Evolutionary conservation across 2,329 filamentous ascomycete species (phyloP).

Genomic region (Karstenula rhodostoma): DNA sequence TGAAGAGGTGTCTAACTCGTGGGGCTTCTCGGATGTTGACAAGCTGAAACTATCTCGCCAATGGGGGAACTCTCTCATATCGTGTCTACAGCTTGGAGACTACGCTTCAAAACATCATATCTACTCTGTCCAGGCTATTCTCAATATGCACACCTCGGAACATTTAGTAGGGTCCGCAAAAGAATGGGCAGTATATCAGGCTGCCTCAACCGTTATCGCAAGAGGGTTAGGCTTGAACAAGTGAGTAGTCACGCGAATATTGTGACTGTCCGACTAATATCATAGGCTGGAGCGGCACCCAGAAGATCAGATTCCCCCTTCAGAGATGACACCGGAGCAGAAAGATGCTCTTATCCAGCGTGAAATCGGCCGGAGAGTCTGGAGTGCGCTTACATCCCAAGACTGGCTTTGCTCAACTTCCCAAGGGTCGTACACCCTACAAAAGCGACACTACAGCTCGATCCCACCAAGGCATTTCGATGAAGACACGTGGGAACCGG

Average conservation of each 20-base stretch:
- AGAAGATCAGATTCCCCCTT: slow-evolving; percentile 30
- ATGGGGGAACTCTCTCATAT: slow-evolving; percentile 57
- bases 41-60: slow-evolving; percentile 52
- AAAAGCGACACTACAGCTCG: slow-evolving; percentile 47
- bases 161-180: slow-evolving; percentile 60
- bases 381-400: slow-evolving; percentile 51
- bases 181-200: slow-evolving; percentile 56
- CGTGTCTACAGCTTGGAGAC: slow-evolving; percentile 57
- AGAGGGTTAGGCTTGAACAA: slow-evolving; percentile 58
- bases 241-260: slow-evolving; percentile 14
- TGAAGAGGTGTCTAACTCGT: slow-evolving; percentile 42
- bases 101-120: slow-evolving; percentile 53
- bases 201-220: slow-evolving; percentile 57
- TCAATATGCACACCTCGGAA: slow-evolving; percentile 58
- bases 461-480: slow-evolving; percentile 47
- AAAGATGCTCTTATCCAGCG: slow-evolving; percentile 39
- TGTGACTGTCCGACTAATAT: background rate
- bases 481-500: slow-evolving; percentile 42
- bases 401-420: slow-evolving; percentile 56
- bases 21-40: slow-evolving; percentile 57
- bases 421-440: slow-evolving; percentile 49
- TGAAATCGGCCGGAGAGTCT: slow-evolving; percentile 52
- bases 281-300: slow-evolving; percentile 35
- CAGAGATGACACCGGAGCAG: slow-evolving; percentile 28
- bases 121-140: slow-evolving; percentile 55